Evolutionary conservation across 192 early-diverging fungal species (phyloP).

Genomic region (Umbelopsis ramanniana): DNA sequence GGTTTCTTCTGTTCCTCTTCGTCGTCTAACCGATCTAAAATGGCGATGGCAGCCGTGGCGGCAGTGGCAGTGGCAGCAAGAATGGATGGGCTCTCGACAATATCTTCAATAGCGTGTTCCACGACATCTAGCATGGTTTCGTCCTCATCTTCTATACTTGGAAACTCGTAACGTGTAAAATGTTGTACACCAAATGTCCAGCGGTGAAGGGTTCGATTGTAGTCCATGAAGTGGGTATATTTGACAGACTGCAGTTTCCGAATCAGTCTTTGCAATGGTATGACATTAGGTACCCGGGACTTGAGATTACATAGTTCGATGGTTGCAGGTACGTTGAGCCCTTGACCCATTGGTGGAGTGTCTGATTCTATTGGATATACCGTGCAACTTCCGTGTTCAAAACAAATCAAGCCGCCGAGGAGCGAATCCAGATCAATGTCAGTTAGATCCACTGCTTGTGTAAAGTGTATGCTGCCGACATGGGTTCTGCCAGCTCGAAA

Average conservation of each 20-base stretch:
- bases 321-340: slow-evolving; percentile 82
- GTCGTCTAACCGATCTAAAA: slow-evolving; percentile 1
- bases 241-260: slow-evolving; percentile 2
- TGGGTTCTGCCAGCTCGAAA: slow-evolving; percentile 71
- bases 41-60: slow-evolving; percentile 17
- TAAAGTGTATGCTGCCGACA: slow-evolving; percentile 76
- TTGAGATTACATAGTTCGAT: slow-evolving; percentile 81
- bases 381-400: slow-evolving; percentile 65
- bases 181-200: slow-evolving; percentile 91
- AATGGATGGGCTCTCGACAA: slow-evolving; percentile 4
- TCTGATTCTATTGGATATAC: slow-evolving; percentile 84
- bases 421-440: slow-evolving; percentile 60
- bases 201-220: slow-evolving; percentile 63
- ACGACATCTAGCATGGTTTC: slow-evolving; percentile 19
- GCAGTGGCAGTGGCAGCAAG: slow-evolving; percentile 2
- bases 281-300: slow-evolving; percentile 42
- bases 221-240: slow-evolving; percentile 77
- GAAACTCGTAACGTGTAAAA: slow-evolving; percentile 71
- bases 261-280: slow-evolving; percentile 8
- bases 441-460: slow-evolving; percentile 80
- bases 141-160: slow-evolving; percentile 12
- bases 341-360: slow-evolving; percentile 83
- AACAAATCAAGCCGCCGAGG: slow-evolving; percentile 72
- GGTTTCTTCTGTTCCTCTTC: not conserved
- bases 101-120: not conserved